Evolutionary conservation across 805 yeast genomes (phyloP), one percentile per base, ranked within the genome.

Genomic region (Ogataea neopini): DNA sequence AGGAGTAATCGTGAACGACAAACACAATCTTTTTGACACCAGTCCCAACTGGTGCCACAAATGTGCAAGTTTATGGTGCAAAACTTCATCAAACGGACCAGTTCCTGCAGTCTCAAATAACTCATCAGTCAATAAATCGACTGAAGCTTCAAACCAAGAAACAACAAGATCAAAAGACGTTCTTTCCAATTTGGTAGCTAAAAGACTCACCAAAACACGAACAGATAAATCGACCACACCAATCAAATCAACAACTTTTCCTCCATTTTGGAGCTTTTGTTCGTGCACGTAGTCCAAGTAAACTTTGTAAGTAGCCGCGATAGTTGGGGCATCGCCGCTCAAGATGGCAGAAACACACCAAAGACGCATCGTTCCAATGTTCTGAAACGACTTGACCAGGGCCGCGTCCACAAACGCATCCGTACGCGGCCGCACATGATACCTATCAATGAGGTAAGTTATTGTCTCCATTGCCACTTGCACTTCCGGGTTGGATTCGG

Each of bases 301-400:
- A 15, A 77, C 77, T 20, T 64, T 66, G 50, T 74, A 73, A 11
- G 69, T 54, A 4, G 71, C 63, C 9, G 57, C 58, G 3, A 59
- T 48, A 38, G 66, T 67, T 1, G 58, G 54, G 0, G 29, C 18
- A 20, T 56, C 53, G 5, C 57, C 45, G 13, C 52, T 47, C 1
- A 50, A 45, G n/a, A 67, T 58, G 25, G 68, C 56, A 36, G 60
- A 14, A 40, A 60, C 5, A 62, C 68, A 50, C 67, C 67, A 53
- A 47, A 61, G 56, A 66, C 70, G 48, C 71, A 74, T 49, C 63
- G 59, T 51, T 57, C 67, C 35, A 64, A 60, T 35, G 70, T 66
- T 75, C 54, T 77, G 83, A 48, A 77, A 79, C 0, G 82, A 75
- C 40, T 67, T 71, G 13, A 64, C 58, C 43, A 76, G 63, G 1